These are phyloP conservation scores for Debaryomyces prosopidis DNA, from an alignment of 805 yeast genomes.

Conservation along the genomic window DNA sequence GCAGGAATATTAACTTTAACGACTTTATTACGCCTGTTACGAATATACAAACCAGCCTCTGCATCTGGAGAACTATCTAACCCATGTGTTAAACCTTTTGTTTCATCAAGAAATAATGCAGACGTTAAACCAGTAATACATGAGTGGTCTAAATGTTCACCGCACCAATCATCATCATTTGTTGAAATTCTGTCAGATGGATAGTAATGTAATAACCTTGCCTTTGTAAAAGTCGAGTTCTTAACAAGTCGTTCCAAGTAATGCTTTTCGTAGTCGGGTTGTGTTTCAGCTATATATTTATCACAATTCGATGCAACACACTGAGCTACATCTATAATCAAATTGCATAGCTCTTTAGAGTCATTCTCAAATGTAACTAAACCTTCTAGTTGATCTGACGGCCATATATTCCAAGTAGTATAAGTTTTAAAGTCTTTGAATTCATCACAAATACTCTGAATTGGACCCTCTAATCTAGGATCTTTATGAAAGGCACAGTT, in stretches of 20 bases:
- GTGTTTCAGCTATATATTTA: constrained; percentile 30
- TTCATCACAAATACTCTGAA: constrained; percentile 24
- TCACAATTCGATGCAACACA: constrained; percentile 58
- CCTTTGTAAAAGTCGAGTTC: constrained; percentile 55
- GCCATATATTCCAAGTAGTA: constrained; percentile 56
- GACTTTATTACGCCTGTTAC: constrained; percentile 41
- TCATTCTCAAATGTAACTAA: constrained; percentile 35
- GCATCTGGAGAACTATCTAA: constrained; percentile 43
- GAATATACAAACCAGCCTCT: constrained; percentile 51
- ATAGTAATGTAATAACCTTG: constrained; percentile 56
- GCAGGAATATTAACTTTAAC: constrained; percentile 55
- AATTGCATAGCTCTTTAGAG: constrained; percentile 37
- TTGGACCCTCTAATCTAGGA: constrained; percentile 47
- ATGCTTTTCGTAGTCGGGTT: constrained; percentile 28
- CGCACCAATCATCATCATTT: constrained; percentile 51
- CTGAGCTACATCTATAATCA: constrained; percentile 50
- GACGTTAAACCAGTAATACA: constrained; percentile 61
- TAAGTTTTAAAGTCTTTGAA: constrained; percentile 43
- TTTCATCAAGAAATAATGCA: constrained; percentile 50
- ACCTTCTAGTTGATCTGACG: constrained; percentile 21
- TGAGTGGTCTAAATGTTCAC: constrained; percentile 61
- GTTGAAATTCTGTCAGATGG: constrained; percentile 23
- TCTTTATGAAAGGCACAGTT: constrained; percentile 57
- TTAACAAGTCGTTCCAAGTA: constrained; percentile 48
- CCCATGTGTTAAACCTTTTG: constrained; percentile 17